Evolutionary conservation across 352 stramenopile genomes (phyloP).

Genomic region (Pythium aquatile): DNA sequence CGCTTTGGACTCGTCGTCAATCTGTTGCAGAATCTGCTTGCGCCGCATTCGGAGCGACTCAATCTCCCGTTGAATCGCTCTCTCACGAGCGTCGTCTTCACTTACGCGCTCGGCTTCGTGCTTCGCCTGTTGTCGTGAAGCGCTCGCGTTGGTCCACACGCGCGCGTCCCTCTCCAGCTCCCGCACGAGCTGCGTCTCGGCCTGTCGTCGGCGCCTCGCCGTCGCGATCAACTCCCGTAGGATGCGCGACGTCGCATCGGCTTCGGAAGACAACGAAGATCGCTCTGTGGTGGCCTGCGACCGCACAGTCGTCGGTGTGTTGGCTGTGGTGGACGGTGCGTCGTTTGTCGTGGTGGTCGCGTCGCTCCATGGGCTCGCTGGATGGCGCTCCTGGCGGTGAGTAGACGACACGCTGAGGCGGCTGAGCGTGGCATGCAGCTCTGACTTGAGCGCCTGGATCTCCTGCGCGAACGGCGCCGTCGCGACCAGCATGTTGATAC

Average conservation of each 20-base stretch:
- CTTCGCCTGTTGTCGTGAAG: not conserved
- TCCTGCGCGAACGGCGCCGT: conserved; percentile 35
- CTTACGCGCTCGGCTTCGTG: not conserved
- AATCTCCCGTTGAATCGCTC: conserved; percentile 32
- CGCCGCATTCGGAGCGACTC: conserved; percentile 42
- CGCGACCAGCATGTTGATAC: not conserved
- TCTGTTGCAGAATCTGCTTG: conserved; percentile 42
- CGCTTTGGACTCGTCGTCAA: conserved; percentile 33
- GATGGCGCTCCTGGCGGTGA: conserved; percentile 22
- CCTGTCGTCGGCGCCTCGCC: conserved; percentile 27
- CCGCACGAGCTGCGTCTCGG: conserved; percentile 39
- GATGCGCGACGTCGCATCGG: not conserved
- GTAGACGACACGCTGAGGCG: conserved; percentile 29
- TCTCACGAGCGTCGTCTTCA: not conserved
- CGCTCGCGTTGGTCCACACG: not conserved
- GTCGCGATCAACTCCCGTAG: conserved; percentile 38
- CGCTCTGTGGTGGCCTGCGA: conserved; percentile 6
- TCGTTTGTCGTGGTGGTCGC: conserved; percentile 7
- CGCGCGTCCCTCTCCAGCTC: conserved; percentile 32
- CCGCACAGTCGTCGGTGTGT: conserved; percentile 9
- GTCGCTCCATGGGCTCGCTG: conserved; percentile 25
- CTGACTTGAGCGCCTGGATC: conserved; percentile 58
- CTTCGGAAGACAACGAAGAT: not conserved
- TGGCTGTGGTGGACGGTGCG: not conserved
- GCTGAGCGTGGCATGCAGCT: conserved; percentile 51